phyloP scores from a whole-genome alignment of 352 stramenopile genomes.

The Pythium pyrilobum region DNA sequence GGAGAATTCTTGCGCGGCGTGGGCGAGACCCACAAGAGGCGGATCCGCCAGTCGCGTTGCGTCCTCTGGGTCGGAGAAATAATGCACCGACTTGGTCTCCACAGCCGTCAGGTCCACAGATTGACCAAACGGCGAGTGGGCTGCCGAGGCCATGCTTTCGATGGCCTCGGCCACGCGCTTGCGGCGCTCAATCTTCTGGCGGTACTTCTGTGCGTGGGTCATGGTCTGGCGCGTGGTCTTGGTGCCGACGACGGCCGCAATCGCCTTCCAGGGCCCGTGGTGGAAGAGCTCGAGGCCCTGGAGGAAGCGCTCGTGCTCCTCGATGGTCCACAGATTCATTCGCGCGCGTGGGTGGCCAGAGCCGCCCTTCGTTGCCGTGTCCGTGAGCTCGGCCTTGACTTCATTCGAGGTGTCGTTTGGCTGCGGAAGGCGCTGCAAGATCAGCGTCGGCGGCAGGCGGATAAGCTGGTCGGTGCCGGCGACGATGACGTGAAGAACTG shows the following conservation, averaged over 20 bases:
- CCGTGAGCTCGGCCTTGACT: too few relatives aligned
- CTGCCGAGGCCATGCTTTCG: background rate
- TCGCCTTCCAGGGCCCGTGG: constrained; percentile 39
- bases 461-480: background rate
- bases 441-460: background rate
- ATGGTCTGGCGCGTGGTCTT: constrained; percentile 47
- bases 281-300: constrained; percentile 40
- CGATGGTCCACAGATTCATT: background rate
- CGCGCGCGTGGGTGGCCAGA: background rate
- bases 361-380: too few relatives aligned
- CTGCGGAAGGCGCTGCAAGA: background rate
- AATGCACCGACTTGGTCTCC: too few relatives aligned
- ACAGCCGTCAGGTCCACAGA: too few relatives aligned
- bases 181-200: constrained; percentile 18
- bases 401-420: background rate
- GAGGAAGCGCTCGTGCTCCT: constrained; percentile 29
- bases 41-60: too few relatives aligned
- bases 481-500: constrained; percentile 1
- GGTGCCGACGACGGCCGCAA: constrained; percentile 37
- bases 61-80: too few relatives aligned
- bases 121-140: background rate
- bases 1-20: too few relatives aligned
- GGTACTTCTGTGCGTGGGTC: constrained; percentile 53
- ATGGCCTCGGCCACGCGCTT: background rate
- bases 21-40: too few relatives aligned